A percentile compares a stretch with the other conserved stretches of the same genome.
These are phyloP conservation scores for Colletotrichum musae DNA, from an alignment of 2,329 filamentous ascomycete genomes.

Conservation along the genomic window DNA sequence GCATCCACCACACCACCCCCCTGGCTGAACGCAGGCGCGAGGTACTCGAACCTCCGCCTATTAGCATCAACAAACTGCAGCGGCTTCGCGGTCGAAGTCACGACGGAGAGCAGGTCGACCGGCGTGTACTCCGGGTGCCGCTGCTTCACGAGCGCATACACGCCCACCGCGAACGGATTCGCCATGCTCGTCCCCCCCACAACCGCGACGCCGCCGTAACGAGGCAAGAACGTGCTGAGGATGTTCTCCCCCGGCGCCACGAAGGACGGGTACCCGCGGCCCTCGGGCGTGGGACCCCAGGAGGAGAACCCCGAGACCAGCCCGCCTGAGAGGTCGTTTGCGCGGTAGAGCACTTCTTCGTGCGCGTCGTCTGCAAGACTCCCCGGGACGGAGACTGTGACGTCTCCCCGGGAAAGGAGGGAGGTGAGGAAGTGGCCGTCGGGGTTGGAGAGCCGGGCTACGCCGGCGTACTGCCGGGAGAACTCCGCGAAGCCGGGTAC, in stretches of 20 bases:
- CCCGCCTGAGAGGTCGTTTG: conserved; percentile 14
- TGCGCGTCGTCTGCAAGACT: not conserved
- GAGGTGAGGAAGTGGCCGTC: not conserved
- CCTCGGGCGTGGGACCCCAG: conserved; percentile 39
- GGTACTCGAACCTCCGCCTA: not conserved
- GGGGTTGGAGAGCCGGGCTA: not conserved
- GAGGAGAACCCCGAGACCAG: conserved; percentile 24
- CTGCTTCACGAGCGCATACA: conserved; percentile 37
- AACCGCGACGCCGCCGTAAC: conserved; percentile 36
- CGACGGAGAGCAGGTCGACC: not conserved
- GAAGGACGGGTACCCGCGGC: conserved; percentile 42
- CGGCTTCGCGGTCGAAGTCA: conserved; percentile 1
- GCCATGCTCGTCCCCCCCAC: conserved; percentile 43
- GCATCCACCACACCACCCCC: conserved; percentile 2
- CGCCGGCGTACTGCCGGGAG: not conserved
- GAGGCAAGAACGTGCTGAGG: conserved; percentile 35
- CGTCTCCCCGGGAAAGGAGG: not conserved
- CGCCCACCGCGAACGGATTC: conserved; percentile 35
- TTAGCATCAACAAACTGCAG: not conserved
- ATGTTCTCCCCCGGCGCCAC: conserved; percentile 42
- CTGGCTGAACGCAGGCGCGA: not conserved
- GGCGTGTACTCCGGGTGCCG: not conserved
- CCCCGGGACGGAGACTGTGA: not conserved
- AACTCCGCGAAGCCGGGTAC: not conserved
- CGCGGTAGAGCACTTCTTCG: not conserved